phyloP scores from a whole-genome alignment of 345 rosid genomes.

The Citrus maxima region DNA sequence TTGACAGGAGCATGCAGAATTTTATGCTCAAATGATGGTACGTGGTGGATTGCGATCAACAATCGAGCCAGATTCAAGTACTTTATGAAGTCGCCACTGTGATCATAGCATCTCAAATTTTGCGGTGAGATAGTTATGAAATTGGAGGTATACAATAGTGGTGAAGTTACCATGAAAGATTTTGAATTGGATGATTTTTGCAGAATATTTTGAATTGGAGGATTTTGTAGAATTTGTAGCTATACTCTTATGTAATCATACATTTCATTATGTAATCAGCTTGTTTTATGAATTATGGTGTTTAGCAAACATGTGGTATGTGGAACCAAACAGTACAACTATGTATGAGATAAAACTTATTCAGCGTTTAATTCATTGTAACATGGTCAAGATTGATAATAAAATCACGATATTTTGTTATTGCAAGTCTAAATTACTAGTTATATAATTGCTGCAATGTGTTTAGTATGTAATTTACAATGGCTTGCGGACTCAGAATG shows the following conservation, averaged over 20 bases:
- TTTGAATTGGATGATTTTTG: background rate
- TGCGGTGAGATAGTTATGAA: background rate
- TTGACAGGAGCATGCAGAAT: constrained; percentile 32
- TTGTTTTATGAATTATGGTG: background rate
- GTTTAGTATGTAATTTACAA: constrained; percentile 26
- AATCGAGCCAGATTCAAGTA: constrained; percentile 26
- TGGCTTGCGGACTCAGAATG: constrained; percentile 41
- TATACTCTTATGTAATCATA: background rate
- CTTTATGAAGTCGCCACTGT: background rate
- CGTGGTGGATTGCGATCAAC: constrained; percentile 30
- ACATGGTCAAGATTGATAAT: background rate
- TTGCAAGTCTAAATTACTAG: background rate
- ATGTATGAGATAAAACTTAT: background rate
- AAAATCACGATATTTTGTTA: background rate
- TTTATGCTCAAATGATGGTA: constrained; percentile 32
- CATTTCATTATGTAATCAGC: background rate
- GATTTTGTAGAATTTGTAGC: constrained; percentile 1
- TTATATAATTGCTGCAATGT: background rate
- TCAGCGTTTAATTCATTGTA: background rate
- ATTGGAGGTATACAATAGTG: background rate
- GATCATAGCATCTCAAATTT: background rate
- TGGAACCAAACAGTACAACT: background rate
- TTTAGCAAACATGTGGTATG: background rate
- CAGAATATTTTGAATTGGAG: background rate
- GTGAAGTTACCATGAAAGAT: background rate